These are phyloP conservation scores for Botryotinia convoluta DNA, from an alignment of 2,329 filamentous ascomycete species.

Conservation along the genomic window DNA sequence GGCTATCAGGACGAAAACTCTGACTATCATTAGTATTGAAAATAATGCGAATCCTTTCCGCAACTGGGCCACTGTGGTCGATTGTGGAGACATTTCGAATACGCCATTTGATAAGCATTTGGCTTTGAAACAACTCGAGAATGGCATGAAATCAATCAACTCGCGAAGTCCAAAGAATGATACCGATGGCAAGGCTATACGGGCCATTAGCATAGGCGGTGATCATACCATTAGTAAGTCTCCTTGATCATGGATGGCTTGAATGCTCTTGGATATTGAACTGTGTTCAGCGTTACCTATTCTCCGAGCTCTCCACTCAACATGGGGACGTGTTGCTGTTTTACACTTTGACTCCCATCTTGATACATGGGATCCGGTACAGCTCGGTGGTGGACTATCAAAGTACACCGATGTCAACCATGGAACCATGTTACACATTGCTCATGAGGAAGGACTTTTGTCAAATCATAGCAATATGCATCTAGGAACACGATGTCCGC, in stretches of 20 bases:
- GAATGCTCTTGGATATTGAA: conserved; percentile 1
- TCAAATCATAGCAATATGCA: conserved; percentile 38
- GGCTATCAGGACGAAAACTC: not conserved
- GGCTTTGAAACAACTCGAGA: conserved; percentile 35
- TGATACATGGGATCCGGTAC: conserved; percentile 36
- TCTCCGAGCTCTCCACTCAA: conserved; percentile 34
- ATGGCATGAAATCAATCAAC: conserved; percentile 33
- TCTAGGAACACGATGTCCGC: conserved; percentile 32
- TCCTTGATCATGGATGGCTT: not conserved
- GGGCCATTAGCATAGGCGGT: conserved; percentile 35
- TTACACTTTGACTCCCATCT: conserved; percentile 37
- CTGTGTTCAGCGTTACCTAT: conserved; percentile 32
- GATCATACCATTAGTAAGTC: conserved; percentile 38
- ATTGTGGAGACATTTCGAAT: conserved; percentile 37
- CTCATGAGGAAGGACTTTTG: conserved; percentile 37
- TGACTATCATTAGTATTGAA: conserved; percentile 32
- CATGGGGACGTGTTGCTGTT: conserved; percentile 35
- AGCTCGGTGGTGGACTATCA: conserved; percentile 34
- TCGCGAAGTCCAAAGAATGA: conserved; percentile 30
- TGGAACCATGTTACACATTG: conserved; percentile 39
- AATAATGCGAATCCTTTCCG: conserved; percentile 35
- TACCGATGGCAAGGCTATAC: conserved; percentile 30
- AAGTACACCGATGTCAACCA: conserved; percentile 37
- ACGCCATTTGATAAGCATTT: conserved; percentile 36
- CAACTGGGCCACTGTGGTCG: conserved; percentile 33